Percentiles rank a stretch among this genome's conserved stretches.
Evolutionary conservation across 495 filamentous ascomycete genomes (phyloP).

Genomic region (Penicillium ucsense): DNA sequence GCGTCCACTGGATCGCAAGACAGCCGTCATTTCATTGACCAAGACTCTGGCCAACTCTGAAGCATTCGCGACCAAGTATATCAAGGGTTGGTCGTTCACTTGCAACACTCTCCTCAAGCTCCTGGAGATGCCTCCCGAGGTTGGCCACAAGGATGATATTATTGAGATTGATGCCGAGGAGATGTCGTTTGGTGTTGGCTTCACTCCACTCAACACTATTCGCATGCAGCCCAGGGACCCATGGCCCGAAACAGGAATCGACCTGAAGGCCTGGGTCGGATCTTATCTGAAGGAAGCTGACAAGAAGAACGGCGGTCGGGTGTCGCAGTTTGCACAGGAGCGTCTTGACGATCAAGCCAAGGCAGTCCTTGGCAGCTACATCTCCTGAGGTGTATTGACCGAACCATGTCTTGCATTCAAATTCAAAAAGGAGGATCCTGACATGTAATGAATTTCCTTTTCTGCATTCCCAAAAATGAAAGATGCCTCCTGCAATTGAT

Average conservation of each 20-base stretch:
- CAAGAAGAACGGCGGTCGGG: constrained; percentile 40
- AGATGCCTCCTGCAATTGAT: too few relatives aligned
- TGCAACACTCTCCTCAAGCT: constrained; percentile 79
- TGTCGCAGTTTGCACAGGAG: constrained; percentile 48
- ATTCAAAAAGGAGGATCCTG: too few relatives aligned
- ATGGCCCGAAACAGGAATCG: constrained; percentile 66
- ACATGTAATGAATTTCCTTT: too few relatives aligned
- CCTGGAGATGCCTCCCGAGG: constrained; percentile 74
- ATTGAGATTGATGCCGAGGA: constrained; percentile 90
- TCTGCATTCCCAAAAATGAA: neutral
- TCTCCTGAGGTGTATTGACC: constrained; percentile 21
- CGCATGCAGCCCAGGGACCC: constrained; percentile 58
- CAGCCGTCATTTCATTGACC: constrained; percentile 81
- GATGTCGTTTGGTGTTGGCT: constrained; percentile 85
- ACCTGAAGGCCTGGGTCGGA: constrained; percentile 73
- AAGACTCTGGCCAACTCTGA: constrained; percentile 78
- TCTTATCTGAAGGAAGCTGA: constrained; percentile 58
- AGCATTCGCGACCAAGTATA: constrained; percentile 61
- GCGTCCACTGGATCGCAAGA: constrained; percentile 82
- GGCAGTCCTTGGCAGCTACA: constrained; percentile 46
- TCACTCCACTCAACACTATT: constrained; percentile 84
- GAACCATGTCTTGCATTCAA: too few relatives aligned
- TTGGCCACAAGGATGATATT: constrained; percentile 60
- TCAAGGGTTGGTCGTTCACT: constrained; percentile 81
- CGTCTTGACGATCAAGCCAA: constrained; percentile 48